Evolutionary conservation across 768 basidiomycete genomes (phyloP), one percentile per base, ranked within the genome.

Genomic region (Xerocomus potaroensis): DNA sequence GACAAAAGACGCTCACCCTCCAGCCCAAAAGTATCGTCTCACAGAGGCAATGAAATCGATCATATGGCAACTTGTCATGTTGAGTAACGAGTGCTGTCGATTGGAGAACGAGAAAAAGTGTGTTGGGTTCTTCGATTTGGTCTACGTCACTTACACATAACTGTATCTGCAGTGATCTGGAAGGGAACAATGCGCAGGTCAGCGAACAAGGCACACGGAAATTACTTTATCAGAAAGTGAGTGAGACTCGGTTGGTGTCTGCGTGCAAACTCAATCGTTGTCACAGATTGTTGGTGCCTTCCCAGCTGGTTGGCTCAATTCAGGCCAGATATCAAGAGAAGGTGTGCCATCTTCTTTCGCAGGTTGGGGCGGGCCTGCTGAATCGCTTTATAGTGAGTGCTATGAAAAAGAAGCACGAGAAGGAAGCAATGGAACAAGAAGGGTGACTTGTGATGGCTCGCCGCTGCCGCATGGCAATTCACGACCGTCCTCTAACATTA

Each of bases 271-370:
- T 38, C 32, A 22, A n/a, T 26, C 7, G 22, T 11, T 39, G 24
- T 18, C 21, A 3, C 27, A 83, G 81, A 89, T 92, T 47, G 84
- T 91, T 0, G 76, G 75, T n/a, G 80, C 80, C 2, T 92, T 88
- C 65, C 90, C 89, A 0, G 72, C 82, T 0, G 87, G 87, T 11
- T 92, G 90, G 90, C 80, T 91, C 70, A 81, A 83, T 23, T 88
- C 87, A 3, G 86, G 88, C 3, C 86, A 89, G 63, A 87, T 92
- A 49, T 90, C 87, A 27, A 76, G 90, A 58, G 90, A 92, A 73
- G 86, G 88, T 90, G 41, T 29, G 83, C 65, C 22, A 31, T 21
- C 2, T n/a, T 12, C 3, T 30, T n/a, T n/a, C n/a, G n/a, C n/a
- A n/a, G n/a, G n/a, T n/a, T n/a, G n/a, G n/a, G n/a, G n/a, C n/a